Conservation (phyloP, 75 land plant species). For the Gnetum montanum region DNA sequence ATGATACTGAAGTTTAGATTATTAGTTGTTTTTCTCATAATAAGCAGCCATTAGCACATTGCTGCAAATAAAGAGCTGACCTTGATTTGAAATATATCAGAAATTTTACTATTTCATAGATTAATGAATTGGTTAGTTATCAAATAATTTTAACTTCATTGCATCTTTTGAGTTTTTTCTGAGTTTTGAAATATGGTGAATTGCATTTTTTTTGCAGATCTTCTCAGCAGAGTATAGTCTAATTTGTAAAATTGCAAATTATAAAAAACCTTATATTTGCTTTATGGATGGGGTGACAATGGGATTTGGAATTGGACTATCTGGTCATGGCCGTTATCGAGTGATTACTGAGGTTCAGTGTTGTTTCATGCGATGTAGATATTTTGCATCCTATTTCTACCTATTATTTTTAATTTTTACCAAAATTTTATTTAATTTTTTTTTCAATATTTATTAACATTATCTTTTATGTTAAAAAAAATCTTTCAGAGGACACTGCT, state of each 20-base stretch:
- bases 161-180: too few species aligned
- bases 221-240: constrained; percentile 87
- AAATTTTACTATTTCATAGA: too few species aligned
- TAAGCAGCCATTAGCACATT: too few species aligned
- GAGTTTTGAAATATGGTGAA: too few species aligned
- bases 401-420: neutral
- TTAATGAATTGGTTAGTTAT: too few species aligned
- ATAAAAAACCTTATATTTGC: constrained; percentile 77
- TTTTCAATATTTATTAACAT: neutral
- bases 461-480: too few species aligned
- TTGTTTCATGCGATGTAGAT: neutral
- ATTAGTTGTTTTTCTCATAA: too few species aligned
- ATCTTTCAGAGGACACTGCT: constrained; percentile 74
- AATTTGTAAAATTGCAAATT: constrained; percentile 73
- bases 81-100: too few species aligned
- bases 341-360: constrained; percentile 82
- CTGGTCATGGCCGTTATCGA: constrained; percentile 88
- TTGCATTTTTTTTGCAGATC: constrained; percentile 41
- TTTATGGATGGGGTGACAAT: constrained; percentile 97
- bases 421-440: neutral
- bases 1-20: too few species aligned
- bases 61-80: too few species aligned
- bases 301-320: constrained; percentile 98
- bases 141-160: too few species aligned
- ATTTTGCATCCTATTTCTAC: neutral